phyloP scores from a whole-genome alignment of 805 yeast genomes.

The Starmera caribaea region DNA sequence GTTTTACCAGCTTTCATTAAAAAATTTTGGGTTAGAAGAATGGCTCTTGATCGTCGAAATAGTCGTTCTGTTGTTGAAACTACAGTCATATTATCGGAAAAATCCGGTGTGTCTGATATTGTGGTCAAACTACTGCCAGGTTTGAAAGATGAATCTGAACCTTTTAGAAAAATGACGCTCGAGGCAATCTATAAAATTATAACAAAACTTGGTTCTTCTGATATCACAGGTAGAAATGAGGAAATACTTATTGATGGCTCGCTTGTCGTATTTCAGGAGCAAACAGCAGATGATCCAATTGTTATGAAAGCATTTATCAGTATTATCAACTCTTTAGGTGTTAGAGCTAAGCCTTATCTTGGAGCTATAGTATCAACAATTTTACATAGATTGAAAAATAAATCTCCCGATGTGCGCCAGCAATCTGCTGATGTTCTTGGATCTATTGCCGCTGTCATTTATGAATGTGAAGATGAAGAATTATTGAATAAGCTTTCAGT shows the following conservation, averaged over 20 bases:
- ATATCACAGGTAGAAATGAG: conserved; percentile 51
- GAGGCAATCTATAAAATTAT: conserved; percentile 57
- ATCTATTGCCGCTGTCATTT: conserved; percentile 55
- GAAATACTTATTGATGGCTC: conserved; percentile 70
- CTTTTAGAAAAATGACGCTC: conserved; percentile 68
- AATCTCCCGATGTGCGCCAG: conserved; percentile 62
- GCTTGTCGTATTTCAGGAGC: conserved; percentile 74
- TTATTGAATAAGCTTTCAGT: conserved; percentile 60
- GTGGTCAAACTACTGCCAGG: conserved; percentile 46
- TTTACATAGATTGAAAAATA: conserved; percentile 63
- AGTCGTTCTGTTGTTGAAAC: conserved; percentile 61
- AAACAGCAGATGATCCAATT: conserved; percentile 43
- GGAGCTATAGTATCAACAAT: conserved; percentile 64
- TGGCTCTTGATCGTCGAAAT: conserved; percentile 57
- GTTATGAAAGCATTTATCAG: conserved; percentile 57
- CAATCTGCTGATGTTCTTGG: conserved; percentile 76
- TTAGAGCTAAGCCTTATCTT: conserved; percentile 59
- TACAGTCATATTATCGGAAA: conserved; percentile 54
- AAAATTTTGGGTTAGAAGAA: conserved; percentile 74
- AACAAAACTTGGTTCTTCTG: conserved; percentile 40
- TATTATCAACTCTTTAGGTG: conserved; percentile 51
- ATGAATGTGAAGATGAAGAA: conserved; percentile 52
- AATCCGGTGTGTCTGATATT: conserved; percentile 54
- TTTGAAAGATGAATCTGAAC: conserved; percentile 77
- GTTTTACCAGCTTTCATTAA: conserved; percentile 55